Base-by-base conservation (phyloP, 192 early-diverging fungal genomes). In the Coemansia reversa region DNA sequence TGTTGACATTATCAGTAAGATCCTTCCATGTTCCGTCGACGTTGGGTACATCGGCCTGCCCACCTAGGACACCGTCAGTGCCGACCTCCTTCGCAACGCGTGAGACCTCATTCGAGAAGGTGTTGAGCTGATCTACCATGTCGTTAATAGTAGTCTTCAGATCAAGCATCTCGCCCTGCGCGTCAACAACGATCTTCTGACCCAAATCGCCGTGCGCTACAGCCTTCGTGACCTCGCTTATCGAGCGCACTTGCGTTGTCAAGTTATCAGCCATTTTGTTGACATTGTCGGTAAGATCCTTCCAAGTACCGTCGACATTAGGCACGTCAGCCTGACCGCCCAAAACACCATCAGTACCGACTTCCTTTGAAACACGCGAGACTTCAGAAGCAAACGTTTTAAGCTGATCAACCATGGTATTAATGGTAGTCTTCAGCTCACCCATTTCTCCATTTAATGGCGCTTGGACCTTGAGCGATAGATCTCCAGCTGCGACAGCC, bases 221-320 rank as follows among this genome's bases (percentile, higher is more conserved):
- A 14, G 86, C 86, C 48, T 74, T 81, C 18, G 83, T 85, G 14
- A 87, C 84, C 29, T 65, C 62, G 5, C 81, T 83, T 61, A 87
- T 87, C 23, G 75, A 72, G 4, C 86, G 79, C 16, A 87, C 80
- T 63, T 87, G 86, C 1, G 60, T 76, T 1, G 85, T 86, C 1
- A 86, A 76, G 50, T 85, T 87, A 27, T 80, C 77, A 11, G 86
- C 84, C 86, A 87, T 87, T 4, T 66, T 67, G 55, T 87, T 87
- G 33, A 87, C 86, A 52, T 82, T 84, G 33, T 83, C 75, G 1
- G 86, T 87, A 18, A 87, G 58, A 54, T 81, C 75, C 35, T 70
- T 80, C 86, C 86, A 87, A 0, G 79, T 87, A n/a, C 86, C 86
- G 8, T 69, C 65, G 51, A 85, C 73, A 65, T 69, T 55, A 3